Conservation (phyloP, 257 asterid genomes). For the Cynanchum wilfordii region DNA sequence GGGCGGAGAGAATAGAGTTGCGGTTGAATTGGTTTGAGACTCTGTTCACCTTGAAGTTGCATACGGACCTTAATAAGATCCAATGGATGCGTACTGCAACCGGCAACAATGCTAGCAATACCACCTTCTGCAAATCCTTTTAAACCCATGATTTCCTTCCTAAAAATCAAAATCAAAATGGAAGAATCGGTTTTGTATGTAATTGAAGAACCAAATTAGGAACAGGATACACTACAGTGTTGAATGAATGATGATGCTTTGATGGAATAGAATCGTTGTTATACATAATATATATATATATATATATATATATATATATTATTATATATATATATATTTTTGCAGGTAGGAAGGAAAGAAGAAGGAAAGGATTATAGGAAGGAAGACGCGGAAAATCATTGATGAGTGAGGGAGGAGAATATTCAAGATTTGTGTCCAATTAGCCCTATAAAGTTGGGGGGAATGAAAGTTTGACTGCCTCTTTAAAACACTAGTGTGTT, state of each 20-base stretch:
- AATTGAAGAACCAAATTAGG: neutral
- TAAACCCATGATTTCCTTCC: slow-evolving; percentile 24
- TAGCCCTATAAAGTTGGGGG: too few species aligned
- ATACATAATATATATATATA: neutral
- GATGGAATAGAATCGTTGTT: neutral
- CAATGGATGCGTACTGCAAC: slow-evolving; percentile 56
- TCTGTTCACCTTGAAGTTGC: slow-evolving; percentile 57
- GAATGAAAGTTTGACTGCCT: too few species aligned
- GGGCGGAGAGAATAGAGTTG: slow-evolving; percentile 33
- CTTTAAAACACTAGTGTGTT: too few species aligned
- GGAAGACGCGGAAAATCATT: neutral
- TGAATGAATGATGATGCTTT: neutral
- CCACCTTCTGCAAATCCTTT: slow-evolving; percentile 67
- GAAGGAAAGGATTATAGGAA: neutral
- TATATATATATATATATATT: too few species aligned
- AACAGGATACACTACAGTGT: too few species aligned
- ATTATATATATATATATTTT: too few species aligned
- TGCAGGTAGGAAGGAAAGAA: neutral
- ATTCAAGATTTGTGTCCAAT: too few species aligned
- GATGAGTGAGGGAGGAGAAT: too few species aligned
- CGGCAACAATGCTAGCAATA: slow-evolving; percentile 57
- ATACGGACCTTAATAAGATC: slow-evolving; percentile 55
- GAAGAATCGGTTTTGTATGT: neutral
- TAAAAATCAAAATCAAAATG: neutral
- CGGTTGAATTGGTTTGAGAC: slow-evolving; percentile 10